Percentiles rank a stretch among this genome's conserved stretches.
Evolutionary conservation across 164 flowering plant species (phyloP).

Genomic region (Houttuynia cordata): DNA sequence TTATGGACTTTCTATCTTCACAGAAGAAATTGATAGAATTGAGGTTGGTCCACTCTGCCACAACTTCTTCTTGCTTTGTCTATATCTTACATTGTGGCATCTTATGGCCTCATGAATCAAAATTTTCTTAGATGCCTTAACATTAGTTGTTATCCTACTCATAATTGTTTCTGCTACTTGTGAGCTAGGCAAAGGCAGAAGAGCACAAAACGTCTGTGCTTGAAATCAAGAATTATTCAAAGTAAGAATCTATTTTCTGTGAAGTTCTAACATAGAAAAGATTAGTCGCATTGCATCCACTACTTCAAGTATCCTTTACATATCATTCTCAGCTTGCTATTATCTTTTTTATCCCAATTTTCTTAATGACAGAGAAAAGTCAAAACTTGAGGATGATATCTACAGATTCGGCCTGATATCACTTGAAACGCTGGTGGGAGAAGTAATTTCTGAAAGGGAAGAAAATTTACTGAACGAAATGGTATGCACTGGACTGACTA

Average conservation of each 20-base stretch:
- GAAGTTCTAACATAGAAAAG: neutral
- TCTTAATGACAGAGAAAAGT: constrained; percentile 22
- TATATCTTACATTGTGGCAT: neutral
- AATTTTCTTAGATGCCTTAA: neutral
- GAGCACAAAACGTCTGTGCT: constrained; percentile 20
- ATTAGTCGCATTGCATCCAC: no score
- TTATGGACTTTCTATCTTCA: constrained; percentile 65
- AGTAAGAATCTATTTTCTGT: constrained; percentile 28
- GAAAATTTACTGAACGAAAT: constrained; percentile 73
- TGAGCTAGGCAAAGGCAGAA: constrained; percentile 49
- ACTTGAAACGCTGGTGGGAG: constrained; percentile 82
- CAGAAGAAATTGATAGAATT: constrained; percentile 47
- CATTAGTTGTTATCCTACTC: no score
- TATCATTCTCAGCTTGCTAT: no score
- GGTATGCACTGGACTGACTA: constrained; percentile 31
- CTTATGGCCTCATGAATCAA: neutral
- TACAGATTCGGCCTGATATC: constrained; percentile 81
- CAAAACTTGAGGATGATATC: constrained; percentile 56
- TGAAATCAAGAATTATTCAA: constrained; percentile 1
- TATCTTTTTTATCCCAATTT: no score
- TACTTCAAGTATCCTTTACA: no score
- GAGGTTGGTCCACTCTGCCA: constrained; percentile 40
- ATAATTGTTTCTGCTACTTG: constrained; percentile 1
- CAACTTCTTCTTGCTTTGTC: neutral
- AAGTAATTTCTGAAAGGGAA: constrained; percentile 45